A percentile compares a stretch with the other conserved stretches of the same genome.
phyloP scores from a whole-genome alignment of 2,329 filamentous ascomycete genomes.

The Fusarium sp. region DNA sequence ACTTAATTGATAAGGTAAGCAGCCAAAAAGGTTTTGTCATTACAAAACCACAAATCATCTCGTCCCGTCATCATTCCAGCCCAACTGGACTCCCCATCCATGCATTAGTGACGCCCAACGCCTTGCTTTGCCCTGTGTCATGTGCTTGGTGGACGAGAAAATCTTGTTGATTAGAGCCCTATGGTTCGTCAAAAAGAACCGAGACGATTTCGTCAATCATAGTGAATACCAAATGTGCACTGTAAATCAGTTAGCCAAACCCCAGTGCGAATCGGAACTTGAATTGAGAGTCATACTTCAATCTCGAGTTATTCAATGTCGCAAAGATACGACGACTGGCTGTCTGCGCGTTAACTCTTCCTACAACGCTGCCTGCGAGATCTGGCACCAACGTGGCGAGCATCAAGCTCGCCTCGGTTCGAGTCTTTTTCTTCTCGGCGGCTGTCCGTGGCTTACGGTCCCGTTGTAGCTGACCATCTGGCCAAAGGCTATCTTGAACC shows the following conservation, averaged over 20 bases:
- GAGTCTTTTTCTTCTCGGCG: slow-evolving; percentile 82
- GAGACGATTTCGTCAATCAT: slow-evolving; percentile 78
- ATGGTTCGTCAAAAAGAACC: slow-evolving; percentile 69
- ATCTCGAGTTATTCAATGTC: slow-evolving; percentile 87
- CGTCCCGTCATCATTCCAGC: slow-evolving; percentile 24
- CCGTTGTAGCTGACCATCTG: slow-evolving; percentile 70
- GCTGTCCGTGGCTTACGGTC: slow-evolving; percentile 70
- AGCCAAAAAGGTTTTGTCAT: slow-evolving; percentile 5
- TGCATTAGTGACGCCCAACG: slow-evolving; percentile 41
- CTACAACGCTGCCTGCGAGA: slow-evolving; percentile 91
- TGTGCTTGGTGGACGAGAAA: slow-evolving; percentile 28
- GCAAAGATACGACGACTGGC: slow-evolving; percentile 91
- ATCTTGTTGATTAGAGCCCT: slow-evolving; percentile 15
- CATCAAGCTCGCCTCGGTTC: slow-evolving; percentile 89
- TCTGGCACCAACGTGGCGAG: slow-evolving; percentile 92
- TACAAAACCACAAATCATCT: slow-evolving; percentile 25
- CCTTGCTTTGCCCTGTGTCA: slow-evolving; percentile 40
- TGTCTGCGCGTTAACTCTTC: slow-evolving; percentile 88
- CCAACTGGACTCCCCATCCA: slow-evolving; percentile 28
- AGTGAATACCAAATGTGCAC: slow-evolving; percentile 77
- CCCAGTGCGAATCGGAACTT: background rate
- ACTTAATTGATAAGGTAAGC: slow-evolving; percentile 4
- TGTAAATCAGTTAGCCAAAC: slow-evolving; percentile 50
- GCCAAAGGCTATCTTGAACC: slow-evolving; percentile 86
- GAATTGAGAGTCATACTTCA: slow-evolving; percentile 76